A percentile compares a stretch with the other conserved stretches of the same genome.
Evolutionary conservation across 2,329 filamentous ascomycete genomes (phyloP).

Genomic region (Xylaria digitata): DNA sequence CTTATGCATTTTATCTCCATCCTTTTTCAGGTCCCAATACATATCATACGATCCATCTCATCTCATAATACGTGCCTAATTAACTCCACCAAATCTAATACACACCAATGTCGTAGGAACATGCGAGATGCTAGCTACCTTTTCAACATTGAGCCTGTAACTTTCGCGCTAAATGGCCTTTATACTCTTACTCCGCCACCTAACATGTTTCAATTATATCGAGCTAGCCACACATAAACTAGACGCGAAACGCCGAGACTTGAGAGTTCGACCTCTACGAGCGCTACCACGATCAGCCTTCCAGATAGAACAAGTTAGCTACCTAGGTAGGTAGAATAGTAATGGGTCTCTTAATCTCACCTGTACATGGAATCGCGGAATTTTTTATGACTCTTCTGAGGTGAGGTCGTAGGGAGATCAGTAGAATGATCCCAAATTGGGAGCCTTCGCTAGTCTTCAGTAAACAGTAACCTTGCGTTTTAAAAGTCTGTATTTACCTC

Average conservation of each 20-base stretch:
- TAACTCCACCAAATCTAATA: not conserved
- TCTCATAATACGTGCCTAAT: too few species aligned
- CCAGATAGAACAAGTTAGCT: not conserved
- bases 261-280: not conserved
- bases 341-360: conserved; percentile 1
- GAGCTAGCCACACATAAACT: not conserved
- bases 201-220: not conserved
- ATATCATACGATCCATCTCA: not conserved
- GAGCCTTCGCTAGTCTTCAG: conserved; percentile 19
- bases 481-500: conserved; percentile 21
- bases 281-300: not conserved
- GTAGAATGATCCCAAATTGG: conserved; percentile 15
- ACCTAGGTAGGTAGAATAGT: not conserved
- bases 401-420: not conserved
- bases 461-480: not conserved
- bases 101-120: not conserved
- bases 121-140: not conserved
- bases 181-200: not conserved
- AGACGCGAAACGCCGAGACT: not conserved
- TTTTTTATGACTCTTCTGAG: not conserved
- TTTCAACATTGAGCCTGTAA: not conserved
- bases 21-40: not conserved
- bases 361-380: not conserved
- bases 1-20: not conserved
- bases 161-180: not conserved